Evolutionary conservation across 192 early-diverging fungal species (phyloP).

Genomic region (Coemansia erecta): DNA sequence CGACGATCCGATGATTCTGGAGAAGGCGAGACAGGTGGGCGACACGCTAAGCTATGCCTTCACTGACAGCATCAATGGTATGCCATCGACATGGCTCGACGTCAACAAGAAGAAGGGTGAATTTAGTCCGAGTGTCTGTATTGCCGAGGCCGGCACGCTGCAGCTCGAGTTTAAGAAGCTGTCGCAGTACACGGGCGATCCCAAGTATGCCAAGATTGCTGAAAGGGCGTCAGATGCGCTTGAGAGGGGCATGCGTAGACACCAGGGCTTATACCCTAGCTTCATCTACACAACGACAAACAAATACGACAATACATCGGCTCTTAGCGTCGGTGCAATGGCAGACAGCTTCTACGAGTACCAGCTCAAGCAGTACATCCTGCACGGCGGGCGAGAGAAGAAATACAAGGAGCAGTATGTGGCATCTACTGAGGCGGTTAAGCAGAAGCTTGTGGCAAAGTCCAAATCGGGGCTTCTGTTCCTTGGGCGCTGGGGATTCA

Average conservation of each 20-base stretch:
- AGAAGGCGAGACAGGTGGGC: constrained; percentile 73
- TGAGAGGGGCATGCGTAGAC: constrained; percentile 32
- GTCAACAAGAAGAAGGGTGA: constrained; percentile 16
- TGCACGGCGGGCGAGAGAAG: constrained; percentile 60
- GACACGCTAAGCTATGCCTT: constrained; percentile 73
- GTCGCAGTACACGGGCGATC: constrained; percentile 68
- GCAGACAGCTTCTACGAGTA: constrained; percentile 97
- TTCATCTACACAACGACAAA: constrained; percentile 42
- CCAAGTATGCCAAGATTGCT: constrained; percentile 69
- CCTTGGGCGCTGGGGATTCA: constrained; percentile 13
- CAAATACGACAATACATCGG: constrained; percentile 15
- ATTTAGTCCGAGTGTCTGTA: constrained; percentile 9
- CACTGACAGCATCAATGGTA: constrained; percentile 56
- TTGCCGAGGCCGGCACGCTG: constrained; percentile 77
- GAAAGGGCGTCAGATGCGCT: constrained; percentile 60
- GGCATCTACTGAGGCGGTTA: constrained; percentile 61
- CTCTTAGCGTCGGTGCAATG: constrained; percentile 72
- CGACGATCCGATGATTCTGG: constrained; percentile 61
- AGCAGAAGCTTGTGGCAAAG: constrained; percentile 37
- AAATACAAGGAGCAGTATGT: constrained; percentile 69
- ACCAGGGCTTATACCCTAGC: constrained; percentile 76
- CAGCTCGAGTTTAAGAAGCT: constrained; percentile 89
- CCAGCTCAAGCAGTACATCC: constrained; percentile 83
- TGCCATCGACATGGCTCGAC: constrained; percentile 68
- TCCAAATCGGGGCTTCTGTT: constrained; percentile 9